Base-by-base conservation (phyloP, 2,329 filamentous ascomycete species). In the Colletotrichum limetticola region DNA sequence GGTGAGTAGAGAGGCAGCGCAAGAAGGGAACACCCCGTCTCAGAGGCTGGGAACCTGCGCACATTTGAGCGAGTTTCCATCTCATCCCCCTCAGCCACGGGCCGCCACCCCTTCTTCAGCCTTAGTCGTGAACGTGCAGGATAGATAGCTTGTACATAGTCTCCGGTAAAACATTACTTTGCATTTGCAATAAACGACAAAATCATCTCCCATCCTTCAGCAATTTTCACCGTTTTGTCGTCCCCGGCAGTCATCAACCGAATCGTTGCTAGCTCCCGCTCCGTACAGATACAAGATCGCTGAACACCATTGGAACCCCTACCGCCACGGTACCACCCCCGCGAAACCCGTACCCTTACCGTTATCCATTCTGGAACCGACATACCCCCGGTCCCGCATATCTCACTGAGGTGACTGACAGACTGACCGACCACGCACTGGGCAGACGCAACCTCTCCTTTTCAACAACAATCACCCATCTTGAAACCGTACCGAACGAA, bases 11-110 rank as follows among this genome's bases (percentile, higher is more conserved):
- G 49, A 66, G 30, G 61, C 61, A 42, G 24, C 28, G 42, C 42
- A n/a, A 64, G 61, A 49, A 64, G 66, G 71, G 71, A 72, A 73
- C 66, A 73, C 70, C 71, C 71, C 66, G 35, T 73, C 61, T 61
- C 49, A n/a, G 9, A 22, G n/a, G 28, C 61, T 64, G 19, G 30
- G 8, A 49, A 60, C 32, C 74, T 81, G 83, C 82, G 83, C 82
- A 82, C 77, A 77, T 83, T 84, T 84, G 83, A 83, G 83, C 80
- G 78, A 76, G 79, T 85, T 85, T 83, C 61, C 42, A 49, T 49
- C 49, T 42, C 37, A 42, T 19, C 37, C 37, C 37, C 72, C 46
- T 32, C 58, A 62, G 71, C 66, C 71, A 73, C 71, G 59, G 56
- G 66, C 46, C 71, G 71, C 71, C 66, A 71, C 71, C 66, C 66